These are phyloP conservation scores for Chaetomium strumarium DNA, from an alignment of 2,329 filamentous ascomycete species.

Conservation along the genomic window DNA sequence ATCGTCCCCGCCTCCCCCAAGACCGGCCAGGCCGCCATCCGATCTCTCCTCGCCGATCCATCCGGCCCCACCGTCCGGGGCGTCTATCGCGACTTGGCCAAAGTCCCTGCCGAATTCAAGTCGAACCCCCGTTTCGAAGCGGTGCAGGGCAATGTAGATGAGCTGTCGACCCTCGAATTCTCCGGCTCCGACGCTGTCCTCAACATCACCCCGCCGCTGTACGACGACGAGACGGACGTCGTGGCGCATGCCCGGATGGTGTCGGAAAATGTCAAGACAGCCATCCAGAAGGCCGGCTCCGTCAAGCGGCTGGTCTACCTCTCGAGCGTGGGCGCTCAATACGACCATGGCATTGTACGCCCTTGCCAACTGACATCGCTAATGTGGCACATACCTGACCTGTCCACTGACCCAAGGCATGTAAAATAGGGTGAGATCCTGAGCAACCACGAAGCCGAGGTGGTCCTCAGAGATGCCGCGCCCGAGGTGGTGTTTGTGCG, in stretches of 20 bases:
- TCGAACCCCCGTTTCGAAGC: slow-evolving; percentile 25
- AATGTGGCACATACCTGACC: background rate
- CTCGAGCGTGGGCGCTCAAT: slow-evolving; percentile 31
- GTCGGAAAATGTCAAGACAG: slow-evolving; percentile 26
- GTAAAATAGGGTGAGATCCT: slow-evolving; percentile 32
- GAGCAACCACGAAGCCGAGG: slow-evolving; percentile 32
- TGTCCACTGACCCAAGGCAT: background rate
- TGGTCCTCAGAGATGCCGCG: slow-evolving; percentile 11
- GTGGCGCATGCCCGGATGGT: slow-evolving; percentile 15
- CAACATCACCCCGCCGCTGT: slow-evolving; percentile 29
- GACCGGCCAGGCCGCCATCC: slow-evolving; percentile 29
- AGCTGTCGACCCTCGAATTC: slow-evolving; percentile 29
- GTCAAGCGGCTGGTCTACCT: slow-evolving; percentile 31
- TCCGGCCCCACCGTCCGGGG: slow-evolving; percentile 23
- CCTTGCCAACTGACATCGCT: background rate
- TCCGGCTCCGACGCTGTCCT: slow-evolving; percentile 28
- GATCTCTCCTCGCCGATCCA: slow-evolving; percentile 24
- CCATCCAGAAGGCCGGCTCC: slow-evolving; percentile 22
- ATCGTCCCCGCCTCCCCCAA: slow-evolving; percentile 31
- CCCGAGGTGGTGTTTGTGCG: slow-evolving; percentile 30
- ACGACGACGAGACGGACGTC: slow-evolving; percentile 21
- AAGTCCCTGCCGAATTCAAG: slow-evolving; percentile 28
- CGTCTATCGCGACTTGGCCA: slow-evolving; percentile 28
- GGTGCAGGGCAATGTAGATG: slow-evolving; percentile 27
- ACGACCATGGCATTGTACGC: slow-evolving; percentile 29